Evolutionary conservation across 192 early-diverging fungal genomes (phyloP), one percentile per base, ranked within the genome.

Genomic region (Phycomyces blakesleeanus): DNA sequence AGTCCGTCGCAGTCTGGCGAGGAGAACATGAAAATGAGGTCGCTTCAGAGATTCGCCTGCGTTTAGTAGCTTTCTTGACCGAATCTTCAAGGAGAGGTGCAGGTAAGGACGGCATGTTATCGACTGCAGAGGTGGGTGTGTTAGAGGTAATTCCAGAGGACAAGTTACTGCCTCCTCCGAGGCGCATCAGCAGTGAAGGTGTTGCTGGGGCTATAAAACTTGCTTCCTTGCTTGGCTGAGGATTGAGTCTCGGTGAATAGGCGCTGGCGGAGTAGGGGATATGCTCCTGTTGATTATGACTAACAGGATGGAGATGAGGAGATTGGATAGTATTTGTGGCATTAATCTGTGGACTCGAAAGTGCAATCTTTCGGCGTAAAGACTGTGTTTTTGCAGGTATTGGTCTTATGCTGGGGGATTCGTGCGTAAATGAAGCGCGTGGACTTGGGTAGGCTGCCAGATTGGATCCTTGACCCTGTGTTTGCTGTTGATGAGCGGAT

Each of bases 161-260:
- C 24, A 49, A 20, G 20, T 37, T 21, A 42, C 37, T 61, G 9
- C 61, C 56, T 26, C 61, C 60, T 34, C 76, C 73, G 9, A 90
- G 40, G 41, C 83, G 82, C 87, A 91, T 89, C 20, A 91, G 59
- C 10, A 83, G 77, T 8, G 81, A 79, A 5, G 89, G 89, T 0
- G 89, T 91, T 7, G 85, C 83, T 9, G 89, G 89, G 25, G 80
- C 79, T 15, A 87, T 52, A 25, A 61, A 47, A 20, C 39, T 24
- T 2, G 20, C 5, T 25, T 54, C 26, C 24, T 47, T 47, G 12
- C 2, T 47, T 47, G 3, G 2, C 2, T 47, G 15, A 47, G 44
- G 44, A 12, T 14, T 47, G 44, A 47, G 37, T 16, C 41, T 21
- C 0, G 26, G 22, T 26, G 16, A 0, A 22, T 18, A 22, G 16